Evolutionary conservation across 345 rosid genomes (phyloP), one percentile per base, ranked within the genome.

Genomic region (Pugionium dolabratum): DNA sequence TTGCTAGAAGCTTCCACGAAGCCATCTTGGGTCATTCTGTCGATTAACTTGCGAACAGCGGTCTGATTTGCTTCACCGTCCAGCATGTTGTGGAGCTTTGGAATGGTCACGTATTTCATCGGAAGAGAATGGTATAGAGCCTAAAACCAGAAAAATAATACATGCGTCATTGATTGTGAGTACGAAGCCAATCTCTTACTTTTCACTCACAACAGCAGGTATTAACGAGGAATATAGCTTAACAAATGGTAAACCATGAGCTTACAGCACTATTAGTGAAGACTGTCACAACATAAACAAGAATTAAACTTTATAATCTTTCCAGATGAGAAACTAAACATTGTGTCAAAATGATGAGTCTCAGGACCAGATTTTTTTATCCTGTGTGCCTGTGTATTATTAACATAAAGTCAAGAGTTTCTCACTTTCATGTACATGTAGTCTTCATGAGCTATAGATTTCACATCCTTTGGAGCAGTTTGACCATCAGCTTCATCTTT

Each of bases 61-160:
- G 67, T 46, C 77, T 75, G 99, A 57, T 77, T 89, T 51, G 85
- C 90, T 76, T 86, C 87, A 62, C 93, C 91, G 6, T 82, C 81
- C 61, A 94, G 81, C 89, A 82, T 81, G 70, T 52, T 80, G 69
- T 83, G 96, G 70, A 94, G 96, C 84, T 83, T 88, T 51, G 86
- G 31, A 42, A 78, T 51, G 1, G 93, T 85, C 59, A 91, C 82
- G 58, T 85, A 85, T 9, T 79, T 76, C 99, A 94, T 75, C 1
- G 87, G 93, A 73, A 94, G 99, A 74, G 85, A 81, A 50, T 88
- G 88, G 77, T 78, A 88, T 66, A 94, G 65, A 56, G 95, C 99
- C 97, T 75, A 56, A 33, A 18, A 18, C 18, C 18, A 18, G 18
- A 18, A 18, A 18, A 18, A 18, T 18, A 18, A 18, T 18, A 18